phyloP scores from a whole-genome alignment of 306 rosid genomes.

The Erythrophleum fordii region DNA sequence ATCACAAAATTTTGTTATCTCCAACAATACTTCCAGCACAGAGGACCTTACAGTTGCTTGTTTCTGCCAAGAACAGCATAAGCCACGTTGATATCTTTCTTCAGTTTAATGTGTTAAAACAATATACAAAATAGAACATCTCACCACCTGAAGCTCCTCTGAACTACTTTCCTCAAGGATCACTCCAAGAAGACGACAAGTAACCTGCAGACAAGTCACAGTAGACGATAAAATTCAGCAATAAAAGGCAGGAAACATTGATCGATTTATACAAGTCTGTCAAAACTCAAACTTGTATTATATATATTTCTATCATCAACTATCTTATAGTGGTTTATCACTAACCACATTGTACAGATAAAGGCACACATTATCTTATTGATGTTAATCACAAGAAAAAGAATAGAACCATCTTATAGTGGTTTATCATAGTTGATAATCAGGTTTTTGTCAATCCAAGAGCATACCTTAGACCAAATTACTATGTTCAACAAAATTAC shows the following conservation, averaged over 20 bases:
- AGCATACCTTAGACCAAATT: neutral
- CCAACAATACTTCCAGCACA: constrained; percentile 74
- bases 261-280: neutral
- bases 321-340: neutral
- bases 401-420: too few species aligned
- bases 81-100: constrained; percentile 26
- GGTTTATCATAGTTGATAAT: too few species aligned
- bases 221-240: constrained; percentile 4
- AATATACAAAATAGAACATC: neutral
- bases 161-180: constrained; percentile 72
- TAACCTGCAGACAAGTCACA: constrained; percentile 54
- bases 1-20: constrained; percentile 78
- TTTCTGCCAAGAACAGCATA: constrained; percentile 58
- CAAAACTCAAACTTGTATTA: neutral
- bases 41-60: constrained; percentile 76
- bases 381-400: too few species aligned
- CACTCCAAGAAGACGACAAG: constrained; percentile 79
- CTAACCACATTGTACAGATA: too few species aligned
- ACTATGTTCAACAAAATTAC: neutral
- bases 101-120: constrained; percentile 15
- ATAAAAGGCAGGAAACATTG: neutral
- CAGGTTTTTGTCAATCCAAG: neutral
- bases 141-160: constrained; percentile 80
- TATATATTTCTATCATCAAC: too few species aligned
- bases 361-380: too few species aligned